A percentile compares a stretch with the other conserved stretches of the same genome.
phyloP scores from a whole-genome alignment of 805 yeast genomes.

The Cyberlindnera veronae region DNA sequence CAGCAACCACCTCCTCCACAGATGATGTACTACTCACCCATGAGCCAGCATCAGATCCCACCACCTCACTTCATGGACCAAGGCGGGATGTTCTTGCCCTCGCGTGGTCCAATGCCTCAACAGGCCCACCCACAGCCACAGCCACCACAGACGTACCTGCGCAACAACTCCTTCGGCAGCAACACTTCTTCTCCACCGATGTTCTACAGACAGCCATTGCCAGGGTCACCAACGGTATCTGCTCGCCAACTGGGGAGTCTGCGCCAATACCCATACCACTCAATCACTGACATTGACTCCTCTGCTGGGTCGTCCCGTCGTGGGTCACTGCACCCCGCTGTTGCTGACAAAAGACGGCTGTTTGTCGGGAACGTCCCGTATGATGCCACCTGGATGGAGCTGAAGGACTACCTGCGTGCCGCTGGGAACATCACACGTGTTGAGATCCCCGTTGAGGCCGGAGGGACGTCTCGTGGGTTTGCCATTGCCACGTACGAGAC shows the following conservation, averaged over 20 bases:
- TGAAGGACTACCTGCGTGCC: constrained; percentile 35
- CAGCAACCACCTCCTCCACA: constrained; percentile 4
- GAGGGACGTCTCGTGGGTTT: constrained; percentile 52
- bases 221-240: constrained; percentile 17
- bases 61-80: no score
- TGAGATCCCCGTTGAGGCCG: constrained; percentile 35
- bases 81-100: no score
- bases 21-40: constrained; percentile 4
- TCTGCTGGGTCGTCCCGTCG: not conserved
- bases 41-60: no score
- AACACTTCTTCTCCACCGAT: constrained; percentile 4
- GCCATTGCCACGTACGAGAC: constrained; percentile 56
- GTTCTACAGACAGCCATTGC: constrained; percentile 1
- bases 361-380: constrained; percentile 59
- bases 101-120: not conserved
- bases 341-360: constrained; percentile 37
- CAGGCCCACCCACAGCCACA: constrained; percentile 2
- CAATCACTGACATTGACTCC: constrained; percentile 20
- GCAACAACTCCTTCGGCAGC: no score
- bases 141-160: constrained; percentile 2
- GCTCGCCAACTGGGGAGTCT: constrained; percentile 16
- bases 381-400: constrained; percentile 36
- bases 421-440: constrained; percentile 27
- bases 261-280: constrained; percentile 25
- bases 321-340: not conserved